Base-by-base conservation (phyloP, 2,329 filamentous ascomycete genomes). In the Myotisia sp. region DNA sequence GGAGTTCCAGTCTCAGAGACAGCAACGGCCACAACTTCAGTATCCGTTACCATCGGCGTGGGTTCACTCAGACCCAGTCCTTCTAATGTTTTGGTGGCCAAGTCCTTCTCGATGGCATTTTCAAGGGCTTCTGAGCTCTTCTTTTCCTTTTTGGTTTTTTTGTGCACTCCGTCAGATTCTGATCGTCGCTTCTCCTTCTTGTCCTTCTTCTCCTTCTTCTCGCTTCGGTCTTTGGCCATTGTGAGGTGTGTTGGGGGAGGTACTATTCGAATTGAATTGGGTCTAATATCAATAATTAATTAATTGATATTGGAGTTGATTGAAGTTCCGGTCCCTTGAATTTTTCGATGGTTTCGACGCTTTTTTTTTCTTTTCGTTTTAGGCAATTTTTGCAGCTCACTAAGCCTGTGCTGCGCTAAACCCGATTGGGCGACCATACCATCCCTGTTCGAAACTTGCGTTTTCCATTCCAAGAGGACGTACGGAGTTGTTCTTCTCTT, bases 131-230 rank as follows among this genome's bases (percentile, higher is more conserved):
- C 51, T 45, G 55, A 56, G 27, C 56, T 56, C 49, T 59, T 59
- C 51, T 60, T 60, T 13, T 60, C 56, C 44, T 60, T 60, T 51
- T 61, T 59, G 28, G 62, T 56, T 48, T 64, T 64, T 50, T 64
- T 63, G 50, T 54, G 49, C 30, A 63, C 54, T 34, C 60, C 60
- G 45, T 63, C 57, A 44, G 58, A 58, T 45, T 63, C 60, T 38
- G 58, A 51, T 38, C 59, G 58, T 38, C 48, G 48, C 33, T 45
- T 47, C 29, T 52, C 49, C 53, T 63, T 63, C 53, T 63, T 62
- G 43, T 63, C 56, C 49, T 59, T 54, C 51, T 64, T 66, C 37
- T 47, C 40, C 21, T 53, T 47, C 39, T 50, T 49, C 26, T 62
- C 58, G 42, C 51, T 47, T 48, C 54, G 58, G 43, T 63, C 60